Evolutionary conservation across 2,329 filamentous ascomycete genomes (phyloP).

Genomic region (Stachybotrys elegans): DNA sequence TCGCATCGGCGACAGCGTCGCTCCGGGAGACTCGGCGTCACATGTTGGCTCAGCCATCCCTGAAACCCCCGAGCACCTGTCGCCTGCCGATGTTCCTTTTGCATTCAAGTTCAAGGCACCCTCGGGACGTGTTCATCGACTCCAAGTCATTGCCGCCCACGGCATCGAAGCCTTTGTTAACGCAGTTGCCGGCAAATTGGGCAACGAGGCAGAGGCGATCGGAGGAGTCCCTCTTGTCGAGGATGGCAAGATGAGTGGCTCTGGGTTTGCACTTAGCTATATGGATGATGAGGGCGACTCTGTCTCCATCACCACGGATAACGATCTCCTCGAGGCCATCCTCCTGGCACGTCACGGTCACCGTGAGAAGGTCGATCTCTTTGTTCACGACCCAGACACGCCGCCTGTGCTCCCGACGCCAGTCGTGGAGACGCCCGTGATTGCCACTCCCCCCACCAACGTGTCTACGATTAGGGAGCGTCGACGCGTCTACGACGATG

Average conservation of each 20-base stretch:
- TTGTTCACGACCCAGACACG: conserved; percentile 89
- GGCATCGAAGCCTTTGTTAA: conserved; percentile 76
- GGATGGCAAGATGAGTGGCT: conserved; percentile 69
- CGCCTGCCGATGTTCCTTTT: conserved; percentile 71
- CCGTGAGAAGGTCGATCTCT: conserved; percentile 93
- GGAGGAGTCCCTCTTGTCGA: conserved; percentile 75
- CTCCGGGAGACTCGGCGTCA: conserved; percentile 91
- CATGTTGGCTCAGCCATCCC: conserved; percentile 71
- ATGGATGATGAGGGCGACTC: conserved; percentile 95
- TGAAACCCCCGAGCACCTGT: conserved; percentile 42
- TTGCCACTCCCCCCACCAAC: conserved; percentile 42
- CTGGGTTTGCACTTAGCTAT: conserved; percentile 90
- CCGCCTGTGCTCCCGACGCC: conserved; percentile 67
- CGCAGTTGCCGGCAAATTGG: conserved; percentile 78
- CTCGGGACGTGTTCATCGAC: conserved; percentile 84
- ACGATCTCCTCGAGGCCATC: conserved; percentile 88
- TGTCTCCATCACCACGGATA: conserved; percentile 93
- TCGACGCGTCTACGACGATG: conserved; percentile 41
- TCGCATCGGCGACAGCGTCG: conserved; percentile 72
- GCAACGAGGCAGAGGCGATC: conserved; percentile 73
- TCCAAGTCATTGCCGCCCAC: conserved; percentile 77
- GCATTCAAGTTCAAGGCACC: conserved; percentile 99
- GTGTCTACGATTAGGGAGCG: conserved; percentile 44
- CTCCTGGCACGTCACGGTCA: conserved; percentile 70
- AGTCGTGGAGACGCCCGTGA: conserved; percentile 35